phyloP scores from a whole-genome alignment of 495 filamentous ascomycete species.

The Astrothelium subdiscretum region DNA sequence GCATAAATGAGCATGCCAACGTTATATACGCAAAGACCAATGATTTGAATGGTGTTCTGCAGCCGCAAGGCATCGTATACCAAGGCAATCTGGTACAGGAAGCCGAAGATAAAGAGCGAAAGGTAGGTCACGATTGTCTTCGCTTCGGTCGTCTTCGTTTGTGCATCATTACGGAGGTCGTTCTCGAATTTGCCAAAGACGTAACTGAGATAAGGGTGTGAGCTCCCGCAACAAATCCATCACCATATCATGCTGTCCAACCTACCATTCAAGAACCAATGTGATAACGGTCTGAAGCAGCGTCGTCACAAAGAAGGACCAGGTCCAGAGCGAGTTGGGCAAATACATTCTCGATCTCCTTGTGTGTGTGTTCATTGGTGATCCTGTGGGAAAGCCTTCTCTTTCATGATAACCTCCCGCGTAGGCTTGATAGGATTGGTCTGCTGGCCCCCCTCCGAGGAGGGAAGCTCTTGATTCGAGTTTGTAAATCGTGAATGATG shows the following conservation, averaged over 20 bases:
- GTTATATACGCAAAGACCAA: constrained; percentile 88
- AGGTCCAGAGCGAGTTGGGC: constrained; percentile 76
- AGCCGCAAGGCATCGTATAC: constrained; percentile 86
- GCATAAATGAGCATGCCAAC: constrained; percentile 83
- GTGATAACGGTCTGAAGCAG: constrained; percentile 65
- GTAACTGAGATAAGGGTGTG: constrained; percentile 45
- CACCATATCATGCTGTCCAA: constrained; percentile 8
- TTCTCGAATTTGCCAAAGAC: constrained; percentile 59
- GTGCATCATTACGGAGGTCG: constrained; percentile 31
- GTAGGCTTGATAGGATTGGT: constrained; percentile 39
- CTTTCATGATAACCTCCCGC: constrained; percentile 42
- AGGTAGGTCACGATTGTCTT: constrained; percentile 82
- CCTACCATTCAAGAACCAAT: constrained; percentile 78
- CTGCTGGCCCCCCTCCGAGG: constrained; percentile 45
- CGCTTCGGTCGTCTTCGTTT: constrained; percentile 29
- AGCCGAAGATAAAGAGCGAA: constrained; percentile 93
- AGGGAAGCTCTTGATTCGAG: constrained; percentile 54
- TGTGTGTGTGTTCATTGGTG: constrained; percentile 8
- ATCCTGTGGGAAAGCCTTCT: constrained; percentile 38
- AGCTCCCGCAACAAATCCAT: background rate
- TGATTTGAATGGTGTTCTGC: constrained; percentile 98
- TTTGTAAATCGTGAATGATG: constrained; percentile 41
- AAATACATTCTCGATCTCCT: constrained; percentile 45
- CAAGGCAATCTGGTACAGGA: constrained; percentile 78
- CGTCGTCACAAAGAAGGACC: constrained; percentile 66